phyloP scores from a whole-genome alignment of 1,139 yeast genomes.

The Hansenula anomala region DNA sequence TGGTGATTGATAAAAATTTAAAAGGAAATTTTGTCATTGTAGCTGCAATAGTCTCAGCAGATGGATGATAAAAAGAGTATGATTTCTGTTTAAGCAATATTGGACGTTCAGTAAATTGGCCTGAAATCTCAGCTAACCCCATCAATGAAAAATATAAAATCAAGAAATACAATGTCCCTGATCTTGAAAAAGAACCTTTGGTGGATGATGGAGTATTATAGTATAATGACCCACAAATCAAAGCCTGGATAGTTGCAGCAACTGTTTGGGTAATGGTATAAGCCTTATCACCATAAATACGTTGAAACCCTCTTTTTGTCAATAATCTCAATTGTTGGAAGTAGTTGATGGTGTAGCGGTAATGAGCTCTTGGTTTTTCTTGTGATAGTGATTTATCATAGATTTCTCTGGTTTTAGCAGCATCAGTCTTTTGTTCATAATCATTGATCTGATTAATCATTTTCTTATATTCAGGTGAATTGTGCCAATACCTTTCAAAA shows the following conservation, averaged over 20 bases:
- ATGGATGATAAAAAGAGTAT: slow-evolving; percentile 50
- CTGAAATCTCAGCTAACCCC: slow-evolving; percentile 48
- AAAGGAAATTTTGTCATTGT: slow-evolving; percentile 44
- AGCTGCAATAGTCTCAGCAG: slow-evolving; percentile 49
- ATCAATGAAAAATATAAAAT: slow-evolving; percentile 47
- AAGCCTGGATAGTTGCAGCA: slow-evolving; percentile 47
- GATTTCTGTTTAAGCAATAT: slow-evolving; percentile 50
- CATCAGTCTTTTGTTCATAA: slow-evolving; percentile 32
- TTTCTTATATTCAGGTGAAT: slow-evolving; percentile 45
- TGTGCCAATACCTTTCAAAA: slow-evolving; percentile 59
- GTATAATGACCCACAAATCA: slow-evolving; percentile 46
- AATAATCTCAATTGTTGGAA: slow-evolving; percentile 43
- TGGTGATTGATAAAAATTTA: slow-evolving; percentile 37
- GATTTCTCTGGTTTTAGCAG: slow-evolving; percentile 34
- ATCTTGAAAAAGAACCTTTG: slow-evolving; percentile 50
- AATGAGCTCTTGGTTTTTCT: slow-evolving; percentile 35
- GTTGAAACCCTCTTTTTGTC: slow-evolving; percentile 45
- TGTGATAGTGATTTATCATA: slow-evolving; percentile 35
- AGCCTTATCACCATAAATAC: slow-evolving; percentile 45
- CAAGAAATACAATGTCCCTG: slow-evolving; percentile 51
- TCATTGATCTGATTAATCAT: slow-evolving; percentile 39
- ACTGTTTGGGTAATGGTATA: slow-evolving; percentile 41
- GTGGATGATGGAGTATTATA: slow-evolving; percentile 25
- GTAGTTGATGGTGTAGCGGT: slow-evolving; percentile 43
- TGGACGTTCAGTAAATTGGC: slow-evolving; percentile 41